A percentile compares a stretch with the other conserved stretches of the same genome.
phyloP scores from a whole-genome alignment of 345 rosid species.

The Acer negundo region DNA sequence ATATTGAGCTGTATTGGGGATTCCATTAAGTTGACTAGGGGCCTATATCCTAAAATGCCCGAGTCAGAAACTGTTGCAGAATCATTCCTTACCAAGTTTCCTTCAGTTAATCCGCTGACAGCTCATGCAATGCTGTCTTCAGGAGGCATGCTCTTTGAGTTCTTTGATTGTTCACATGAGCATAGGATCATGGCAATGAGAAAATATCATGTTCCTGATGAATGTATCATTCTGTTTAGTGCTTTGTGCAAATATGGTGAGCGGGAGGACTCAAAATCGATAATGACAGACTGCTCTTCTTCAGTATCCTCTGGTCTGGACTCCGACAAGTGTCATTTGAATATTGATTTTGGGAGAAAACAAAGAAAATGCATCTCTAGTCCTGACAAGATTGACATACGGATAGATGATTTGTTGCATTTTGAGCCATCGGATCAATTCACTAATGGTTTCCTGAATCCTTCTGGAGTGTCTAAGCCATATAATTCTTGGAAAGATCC shows the following conservation, averaged over 20 bases:
- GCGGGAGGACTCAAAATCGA: slow-evolving; percentile 86
- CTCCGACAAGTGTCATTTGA: slow-evolving; percentile 51
- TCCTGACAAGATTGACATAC: slow-evolving; percentile 34
- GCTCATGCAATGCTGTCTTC: slow-evolving; percentile 82
- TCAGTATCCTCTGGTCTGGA: slow-evolving; percentile 80
- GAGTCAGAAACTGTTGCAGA: slow-evolving; percentile 93
- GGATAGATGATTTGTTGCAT: slow-evolving; percentile 44
- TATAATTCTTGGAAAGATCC: slow-evolving; percentile 47
- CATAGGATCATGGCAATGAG: slow-evolving; percentile 52
- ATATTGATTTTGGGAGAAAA: slow-evolving; percentile 47
- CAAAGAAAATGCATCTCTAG: slow-evolving; percentile 29
- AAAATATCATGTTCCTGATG: slow-evolving; percentile 64
- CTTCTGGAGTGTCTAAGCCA: slow-evolving; percentile 35
- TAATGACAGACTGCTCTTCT: slow-evolving; percentile 88
- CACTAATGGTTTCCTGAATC: slow-evolving; percentile 32
- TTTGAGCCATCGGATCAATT: slow-evolving; percentile 38
- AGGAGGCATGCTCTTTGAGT: slow-evolving; percentile 55
- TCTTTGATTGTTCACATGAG: slow-evolving; percentile 64
- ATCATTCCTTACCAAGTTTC: slow-evolving; percentile 85
- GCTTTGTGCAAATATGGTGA: slow-evolving; percentile 77
- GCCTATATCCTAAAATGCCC: slow-evolving; percentile 60
- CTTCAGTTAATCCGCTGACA: slow-evolving; percentile 84
- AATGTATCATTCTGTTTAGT: slow-evolving; percentile 67
- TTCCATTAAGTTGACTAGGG: slow-evolving; percentile 43
- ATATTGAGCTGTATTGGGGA: slow-evolving; percentile 60